Evolutionary conservation across 768 basidiomycete genomes (phyloP), one percentile per base, ranked within the genome.

Genomic region (Lentinula sp.): DNA sequence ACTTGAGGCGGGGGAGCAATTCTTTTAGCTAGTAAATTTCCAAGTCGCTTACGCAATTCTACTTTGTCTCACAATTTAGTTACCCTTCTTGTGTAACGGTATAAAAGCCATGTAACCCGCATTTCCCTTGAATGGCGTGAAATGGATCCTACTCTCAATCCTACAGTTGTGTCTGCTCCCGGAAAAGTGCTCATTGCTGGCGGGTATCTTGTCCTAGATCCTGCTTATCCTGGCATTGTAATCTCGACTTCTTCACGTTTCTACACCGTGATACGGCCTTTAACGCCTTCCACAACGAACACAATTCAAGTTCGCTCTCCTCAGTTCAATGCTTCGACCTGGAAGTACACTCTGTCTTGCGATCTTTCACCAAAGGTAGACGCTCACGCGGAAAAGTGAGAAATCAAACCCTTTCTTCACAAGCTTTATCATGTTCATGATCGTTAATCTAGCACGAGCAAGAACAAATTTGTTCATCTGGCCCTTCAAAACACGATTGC

Each of bases 161-260:
- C 82, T 51, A 93, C 90, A 34, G 81, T 89, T 56, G 84, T 97
- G 63, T 98, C 95, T 37, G 84, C 95, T 1, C 92, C 96, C 9
- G 96, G 96, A 63, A 99, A 99, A 74, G 95, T 97, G 55, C 83
- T 99, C 59, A 73, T 97, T 59, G 93, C 95, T 9, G 97, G 97
- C 2, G 97, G 97, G 1, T 99, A 98, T 76, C 90, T 99, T 64
- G 93, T 99, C 32, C 88, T 98, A 63, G 95, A 98, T 73, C 87
- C 84, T 18, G 75, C 80, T 5, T 93, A 91, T 70, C 85, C 89
- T 34, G 97, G 96, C 54, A 75, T 92, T 62, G 95, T 95, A 49
- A 82, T 98, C 49, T 92, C 94, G 0, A 95, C 96, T 15, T 93
- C 93, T 10, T 93, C 94, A 21, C 85, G 97, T 43, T 98, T 99